Evolutionary conservation across 2,329 filamentous ascomycete genomes (phyloP).

Genomic region (Knufia petricola): DNA sequence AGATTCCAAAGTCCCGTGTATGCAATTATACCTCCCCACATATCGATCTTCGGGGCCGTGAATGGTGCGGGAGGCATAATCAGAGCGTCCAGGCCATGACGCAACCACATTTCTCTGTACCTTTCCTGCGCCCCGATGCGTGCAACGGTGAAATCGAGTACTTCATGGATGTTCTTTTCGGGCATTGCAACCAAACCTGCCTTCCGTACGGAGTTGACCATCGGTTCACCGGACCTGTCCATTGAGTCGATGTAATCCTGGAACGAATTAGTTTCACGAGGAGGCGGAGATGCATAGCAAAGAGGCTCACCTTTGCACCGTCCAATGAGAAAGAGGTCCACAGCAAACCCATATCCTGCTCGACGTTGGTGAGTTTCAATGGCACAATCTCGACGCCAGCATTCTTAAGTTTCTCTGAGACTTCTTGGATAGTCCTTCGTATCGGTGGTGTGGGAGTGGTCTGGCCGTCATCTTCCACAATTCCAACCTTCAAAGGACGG

Average conservation of each 20-base stretch:
- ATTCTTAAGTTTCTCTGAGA: conserved; percentile 26
- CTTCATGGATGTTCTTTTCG: conserved; percentile 10
- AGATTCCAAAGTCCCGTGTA: conserved; percentile 49
- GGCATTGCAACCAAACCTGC: conserved; percentile 12
- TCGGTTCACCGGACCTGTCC: conserved; percentile 12
- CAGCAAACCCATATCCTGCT: conserved; percentile 11
- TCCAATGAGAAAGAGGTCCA: conserved; percentile 13
- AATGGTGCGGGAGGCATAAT: conserved; percentile 55
- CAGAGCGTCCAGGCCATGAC: conserved; percentile 47
- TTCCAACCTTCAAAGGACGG: conserved; percentile 29
- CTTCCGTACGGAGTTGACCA: conserved; percentile 12
- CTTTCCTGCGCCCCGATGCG: conserved; percentile 13
- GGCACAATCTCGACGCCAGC: conserved; percentile 43
- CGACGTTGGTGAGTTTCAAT: conserved; percentile 12
- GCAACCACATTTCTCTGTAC: conserved; percentile 23
- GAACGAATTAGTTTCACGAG: neutral
- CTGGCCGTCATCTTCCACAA: conserved; percentile 32
- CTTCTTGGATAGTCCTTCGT: conserved; percentile 31
- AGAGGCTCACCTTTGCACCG: conserved; percentile 10
- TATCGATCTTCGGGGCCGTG: conserved; percentile 50
- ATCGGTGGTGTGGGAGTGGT: conserved; percentile 31
- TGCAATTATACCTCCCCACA: conserved; percentile 48
- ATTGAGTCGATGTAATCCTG: conserved; percentile 11
- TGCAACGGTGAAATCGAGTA: conserved; percentile 11
- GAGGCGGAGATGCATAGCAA: neutral